Conservation (phyloP, 495 filamentous ascomycete genomes). For the Mytilinidion resinicola region DNA sequence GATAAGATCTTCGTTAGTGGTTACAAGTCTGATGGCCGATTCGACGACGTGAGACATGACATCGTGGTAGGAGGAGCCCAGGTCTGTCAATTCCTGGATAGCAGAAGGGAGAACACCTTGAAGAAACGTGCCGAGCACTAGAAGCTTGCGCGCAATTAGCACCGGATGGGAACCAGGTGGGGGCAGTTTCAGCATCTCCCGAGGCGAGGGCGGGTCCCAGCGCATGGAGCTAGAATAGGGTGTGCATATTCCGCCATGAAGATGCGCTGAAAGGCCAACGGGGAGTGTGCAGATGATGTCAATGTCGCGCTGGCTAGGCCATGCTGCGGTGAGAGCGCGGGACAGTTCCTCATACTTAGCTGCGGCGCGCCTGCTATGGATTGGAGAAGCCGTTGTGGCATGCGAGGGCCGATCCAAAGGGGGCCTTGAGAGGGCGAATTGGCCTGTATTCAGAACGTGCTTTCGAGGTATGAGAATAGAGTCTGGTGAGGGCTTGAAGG, state of each 20-base stretch:
- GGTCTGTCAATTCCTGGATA: constrained; percentile 15
- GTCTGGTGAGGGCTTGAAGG: background rate
- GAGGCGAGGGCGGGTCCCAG: constrained; percentile 8
- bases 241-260: constrained; percentile 9
- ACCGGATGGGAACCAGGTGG: constrained; percentile 40
- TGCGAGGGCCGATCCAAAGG: too few relatives aligned
- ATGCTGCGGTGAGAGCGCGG: constrained; percentile 5
- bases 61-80: constrained; percentile 15
- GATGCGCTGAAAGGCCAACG: constrained; percentile 3
- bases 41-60: constrained; percentile 37
- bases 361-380: background rate
- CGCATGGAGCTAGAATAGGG: constrained; percentile 6
- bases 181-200: constrained; percentile 36
- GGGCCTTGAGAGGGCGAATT: too few relatives aligned
- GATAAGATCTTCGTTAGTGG: constrained; percentile 42
- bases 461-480: background rate
- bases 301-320: constrained; percentile 15
- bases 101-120: constrained; percentile 35
- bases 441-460: too few relatives aligned
- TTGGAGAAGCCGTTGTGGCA: too few relatives aligned
- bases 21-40: constrained; percentile 40
- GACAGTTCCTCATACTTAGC: constrained; percentile 1
- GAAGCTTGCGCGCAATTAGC: constrained; percentile 42
- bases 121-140: constrained; percentile 40
- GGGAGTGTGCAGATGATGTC: constrained; percentile 8